Base-by-base conservation (phyloP, 352 stramenopile genomes). In the Globisporangium uncinulatum region DNA sequence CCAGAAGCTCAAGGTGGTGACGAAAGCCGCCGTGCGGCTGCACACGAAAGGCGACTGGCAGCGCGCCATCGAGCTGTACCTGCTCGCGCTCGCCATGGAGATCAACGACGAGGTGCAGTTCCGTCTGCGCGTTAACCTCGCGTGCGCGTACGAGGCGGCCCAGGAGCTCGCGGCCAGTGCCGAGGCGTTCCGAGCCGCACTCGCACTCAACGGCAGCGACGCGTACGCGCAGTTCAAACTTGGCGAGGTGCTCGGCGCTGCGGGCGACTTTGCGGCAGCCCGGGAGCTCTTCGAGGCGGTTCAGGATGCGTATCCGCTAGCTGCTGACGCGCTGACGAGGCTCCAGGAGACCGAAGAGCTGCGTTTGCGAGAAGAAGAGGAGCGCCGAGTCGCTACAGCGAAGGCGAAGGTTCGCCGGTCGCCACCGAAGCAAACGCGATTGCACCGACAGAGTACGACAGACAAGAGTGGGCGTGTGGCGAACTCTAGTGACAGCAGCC, bases 1-100 rank as follows among this genome's bases (percentile, higher is more conserved):
- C 9, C 76, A 88, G 46, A 88, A 89, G 51, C 65, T 92, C n/a
- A 92, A 89, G 62, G 74, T 83, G 63, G 82, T 92, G 32, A 87
- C 79, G 6, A 87, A 86, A 58, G 79, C 79, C n/a, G 82, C 82
- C 0, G 74, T 92, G 32, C 62, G 73, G 6, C 64, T 87, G 34
- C 82, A 92, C 57, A 81, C 70, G 0, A 77, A 78, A 59, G 77
- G 79, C 42, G 76, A 87, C 17, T 72, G 78, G 54, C 72, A 79
- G 13, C 74, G 70, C 19, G 82, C 82, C 32, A 78, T 83, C 14
- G 82, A 89, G 24, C 59, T 92, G n/a, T 92, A 92, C 62, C 49
- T 74, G 15, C 56, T 90, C 9, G 73, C 79, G 4, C 62, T 92
- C 10, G 68, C 74, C 15, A 81, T 86, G 56, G 67, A 75, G 17